Evolutionary conservation across 2,329 filamentous ascomycete species (phyloP), one percentile per base, ranked within the genome.

Genomic region (Stagonosporopsis cucurbitacearum): DNA sequence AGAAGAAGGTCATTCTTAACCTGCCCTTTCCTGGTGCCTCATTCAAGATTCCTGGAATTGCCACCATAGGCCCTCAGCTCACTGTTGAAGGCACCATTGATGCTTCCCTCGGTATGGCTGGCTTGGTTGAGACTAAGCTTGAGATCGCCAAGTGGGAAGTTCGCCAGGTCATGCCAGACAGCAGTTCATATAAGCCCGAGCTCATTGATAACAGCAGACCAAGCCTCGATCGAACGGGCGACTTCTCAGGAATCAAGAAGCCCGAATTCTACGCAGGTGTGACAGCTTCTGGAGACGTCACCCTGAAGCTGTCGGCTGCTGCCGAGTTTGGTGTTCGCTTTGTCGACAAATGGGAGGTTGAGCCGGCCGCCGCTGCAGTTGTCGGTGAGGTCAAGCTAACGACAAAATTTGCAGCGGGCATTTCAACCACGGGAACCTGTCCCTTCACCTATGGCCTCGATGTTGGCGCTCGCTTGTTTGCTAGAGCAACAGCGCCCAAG

Each of bases 11-110:
- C 8, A 50, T 57, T 33, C 35, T 57, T n/a, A 46, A 33, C 19
- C 33, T 51, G 28, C 47, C 40, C 11, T 57, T 57, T 23, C 55
- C 50, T 17, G 55, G 55, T 37, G 46, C 47, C 13, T 40, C 49
- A 13, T 50, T 58, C 54, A 30, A 36, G 32, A 41, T 58, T 19
- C 54, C 50, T 19, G 54, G 54, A n/a, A 58, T 58, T 37, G 47
- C 49, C 32, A 58, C 49, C 13, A 53, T 58, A n/a, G 56, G 56
- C 13, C 55, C 55, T 9, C 39, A 33, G 15, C 32, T 52, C 20
- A 43, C 32, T n/a, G 50, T 52, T 13, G 41, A 23, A n/a, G 50
- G 50, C 23, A 36, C 22, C 22, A 40, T 52, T 17, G 39, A 52
- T 26, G 50, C 50, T 32, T 33, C 39, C 17, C 33, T 52, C 15